Percentiles rank a stretch among this genome's conserved stretches.
phyloP scores from a whole-genome alignment of 441 rosid species.

The Metrosideros polymorpha region DNA sequence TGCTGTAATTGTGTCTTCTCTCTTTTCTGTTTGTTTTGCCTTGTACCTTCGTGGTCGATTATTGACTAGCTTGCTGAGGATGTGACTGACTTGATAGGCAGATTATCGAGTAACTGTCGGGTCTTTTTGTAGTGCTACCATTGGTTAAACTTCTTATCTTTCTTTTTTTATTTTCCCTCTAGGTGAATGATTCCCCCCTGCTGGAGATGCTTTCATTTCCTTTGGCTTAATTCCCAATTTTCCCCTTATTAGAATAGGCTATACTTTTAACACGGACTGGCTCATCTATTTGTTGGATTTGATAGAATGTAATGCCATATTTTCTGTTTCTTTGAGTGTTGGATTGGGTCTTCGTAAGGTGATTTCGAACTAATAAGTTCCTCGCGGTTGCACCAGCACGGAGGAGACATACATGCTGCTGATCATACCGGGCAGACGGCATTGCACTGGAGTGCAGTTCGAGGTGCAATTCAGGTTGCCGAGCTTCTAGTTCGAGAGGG shows the following conservation, averaged over 20 bases:
- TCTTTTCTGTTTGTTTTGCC: background rate
- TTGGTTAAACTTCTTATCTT: background rate
- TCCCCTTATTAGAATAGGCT: background rate
- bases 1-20: background rate
- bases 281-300: background rate
- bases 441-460: slow-evolving; percentile 97
- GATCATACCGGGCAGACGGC: slow-evolving; percentile 97
- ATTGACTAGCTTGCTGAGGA: background rate
- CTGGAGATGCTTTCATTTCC: background rate
- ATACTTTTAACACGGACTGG: background rate
- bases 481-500: slow-evolving; percentile 87
- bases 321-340: background rate
- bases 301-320: background rate
- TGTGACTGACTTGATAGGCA: background rate
- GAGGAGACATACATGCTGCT: slow-evolving; percentile 75
- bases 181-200: background rate
- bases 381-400: slow-evolving; percentile 39
- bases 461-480: slow-evolving; percentile 79
- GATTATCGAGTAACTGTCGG: background rate
- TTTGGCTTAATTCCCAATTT: background rate
- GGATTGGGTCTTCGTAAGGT: background rate
- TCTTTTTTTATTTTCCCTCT: background rate
- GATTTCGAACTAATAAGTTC: background rate
- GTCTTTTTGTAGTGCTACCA: background rate
- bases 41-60: background rate